Percentiles rank a stretch among this genome's conserved stretches.
phyloP scores from a whole-genome alignment of 257 asterid genomes.

The Solanum arcanum region DNA sequence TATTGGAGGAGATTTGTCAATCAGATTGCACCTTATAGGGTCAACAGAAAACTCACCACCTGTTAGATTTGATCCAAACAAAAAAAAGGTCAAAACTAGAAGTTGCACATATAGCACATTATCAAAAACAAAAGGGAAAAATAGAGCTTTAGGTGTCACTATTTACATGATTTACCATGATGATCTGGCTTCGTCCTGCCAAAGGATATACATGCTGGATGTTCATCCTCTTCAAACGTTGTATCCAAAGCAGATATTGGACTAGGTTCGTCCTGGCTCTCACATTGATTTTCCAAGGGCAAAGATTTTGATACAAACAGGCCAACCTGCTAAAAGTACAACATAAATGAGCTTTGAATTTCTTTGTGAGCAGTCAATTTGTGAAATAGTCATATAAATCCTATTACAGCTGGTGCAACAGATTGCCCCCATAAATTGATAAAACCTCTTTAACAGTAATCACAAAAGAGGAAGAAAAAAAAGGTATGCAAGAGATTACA shows the following conservation, averaged over 20 bases:
- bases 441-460: neutral
- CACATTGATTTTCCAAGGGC: conserved; percentile 37
- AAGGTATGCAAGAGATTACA: neutral
- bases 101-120: neutral
- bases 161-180: conserved; percentile 28
- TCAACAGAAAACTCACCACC: conserved; percentile 36
- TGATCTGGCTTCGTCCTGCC: conserved; percentile 29
- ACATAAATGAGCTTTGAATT: neutral
- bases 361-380: neutral
- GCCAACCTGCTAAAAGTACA: conserved; percentile 34
- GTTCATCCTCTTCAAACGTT: conserved; percentile 60
- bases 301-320: conserved; percentile 19
- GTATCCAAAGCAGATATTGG: conserved; percentile 76
- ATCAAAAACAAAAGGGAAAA: neutral
- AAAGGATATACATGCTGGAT: conserved; percentile 21
- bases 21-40: conserved; percentile 43
- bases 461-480: neutral
- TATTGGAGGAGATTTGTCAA: conserved; percentile 94
- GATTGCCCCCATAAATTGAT: neutral
- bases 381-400: neutral
- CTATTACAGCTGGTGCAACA: neutral
- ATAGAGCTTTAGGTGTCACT: neutral
- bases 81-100: neutral
- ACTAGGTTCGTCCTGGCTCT: conserved; percentile 85
- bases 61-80: conserved; percentile 9